Conservation (phyloP, 2,329 filamentous ascomycete species). For the Whalleya microplaca region DNA sequence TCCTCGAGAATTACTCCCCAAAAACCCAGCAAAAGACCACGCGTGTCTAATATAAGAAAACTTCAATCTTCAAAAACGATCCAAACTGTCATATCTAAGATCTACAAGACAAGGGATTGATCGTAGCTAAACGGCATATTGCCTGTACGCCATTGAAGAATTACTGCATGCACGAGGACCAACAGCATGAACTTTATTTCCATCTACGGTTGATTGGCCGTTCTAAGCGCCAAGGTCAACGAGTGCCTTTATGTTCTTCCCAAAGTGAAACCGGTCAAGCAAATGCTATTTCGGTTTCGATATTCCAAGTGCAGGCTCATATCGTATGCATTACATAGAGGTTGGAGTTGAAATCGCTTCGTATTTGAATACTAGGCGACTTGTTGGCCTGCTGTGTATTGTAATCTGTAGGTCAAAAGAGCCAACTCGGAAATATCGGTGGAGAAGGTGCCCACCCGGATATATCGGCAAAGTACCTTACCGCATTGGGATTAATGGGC, state of each 20-base stretch:
- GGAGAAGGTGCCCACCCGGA: not conserved
- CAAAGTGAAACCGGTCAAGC: no score
- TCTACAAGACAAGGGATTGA: not conserved
- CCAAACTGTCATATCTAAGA: not conserved
- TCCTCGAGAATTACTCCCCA: no score
- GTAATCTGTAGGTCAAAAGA: not conserved
- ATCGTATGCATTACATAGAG: no score
- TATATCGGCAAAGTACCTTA: conserved; percentile 1
- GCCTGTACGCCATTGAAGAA: no score
- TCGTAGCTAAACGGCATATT: no score
- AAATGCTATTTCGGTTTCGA: no score
- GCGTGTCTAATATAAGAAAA: not conserved
- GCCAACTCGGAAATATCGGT: not conserved
- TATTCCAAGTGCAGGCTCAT: no score
- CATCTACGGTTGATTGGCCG: not conserved
- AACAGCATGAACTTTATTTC: not conserved
- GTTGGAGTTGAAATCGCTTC: no score
- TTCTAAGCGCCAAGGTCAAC: not conserved
- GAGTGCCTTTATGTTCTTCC: no score
- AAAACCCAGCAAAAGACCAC: no score
- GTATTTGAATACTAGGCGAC: no score
- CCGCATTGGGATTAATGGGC: conserved; percentile 3
- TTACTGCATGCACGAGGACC: not conserved
- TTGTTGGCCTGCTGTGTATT: not conserved
- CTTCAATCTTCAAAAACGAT: not conserved